Evolutionary conservation across 306 rosid species (phyloP).

Genomic region (Vigna nakashimae): DNA sequence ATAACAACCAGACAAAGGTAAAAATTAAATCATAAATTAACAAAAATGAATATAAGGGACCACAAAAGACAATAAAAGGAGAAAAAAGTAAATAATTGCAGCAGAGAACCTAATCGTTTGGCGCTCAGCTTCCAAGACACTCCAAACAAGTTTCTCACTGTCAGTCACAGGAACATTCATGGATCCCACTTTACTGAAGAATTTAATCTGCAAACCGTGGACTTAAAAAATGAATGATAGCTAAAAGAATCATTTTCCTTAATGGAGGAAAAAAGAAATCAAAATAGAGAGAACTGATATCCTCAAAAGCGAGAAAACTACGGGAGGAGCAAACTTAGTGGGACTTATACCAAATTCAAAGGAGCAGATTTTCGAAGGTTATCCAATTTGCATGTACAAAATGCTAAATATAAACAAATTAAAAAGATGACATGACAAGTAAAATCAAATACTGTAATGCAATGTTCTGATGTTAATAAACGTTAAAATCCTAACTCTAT

Average conservation of each 20-base stretch:
- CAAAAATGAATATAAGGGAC: constrained; percentile 3
- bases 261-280: neutral
- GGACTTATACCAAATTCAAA: constrained; percentile 12
- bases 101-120: constrained; percentile 72
- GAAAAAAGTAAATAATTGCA: neutral
- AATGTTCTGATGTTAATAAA: constrained; percentile 28
- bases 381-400: neutral
- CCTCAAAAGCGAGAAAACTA: constrained; percentile 4
- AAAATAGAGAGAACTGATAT: constrained; percentile 5
- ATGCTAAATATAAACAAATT: constrained; percentile 20
- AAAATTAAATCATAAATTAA: constrained; percentile 17
- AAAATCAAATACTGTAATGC: constrained; percentile 20
- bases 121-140: constrained; percentile 91
- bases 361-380: neutral
- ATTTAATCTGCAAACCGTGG: constrained; percentile 70
- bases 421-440: constrained; percentile 18
- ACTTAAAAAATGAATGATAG: constrained; percentile 36
- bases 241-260: constrained; percentile 7
- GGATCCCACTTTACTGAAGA: constrained; percentile 82
- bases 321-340: neutral
- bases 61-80: neutral
- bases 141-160: constrained; percentile 86
- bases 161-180: constrained; percentile 73
- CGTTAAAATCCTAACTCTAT: constrained; percentile 13
- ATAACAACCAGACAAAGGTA: constrained; percentile 34